Percentiles rank a stretch among this genome's conserved stretches.
Evolutionary conservation across 305 asterid species (phyloP).

Genomic region (Solanum aculeatissimum): DNA sequence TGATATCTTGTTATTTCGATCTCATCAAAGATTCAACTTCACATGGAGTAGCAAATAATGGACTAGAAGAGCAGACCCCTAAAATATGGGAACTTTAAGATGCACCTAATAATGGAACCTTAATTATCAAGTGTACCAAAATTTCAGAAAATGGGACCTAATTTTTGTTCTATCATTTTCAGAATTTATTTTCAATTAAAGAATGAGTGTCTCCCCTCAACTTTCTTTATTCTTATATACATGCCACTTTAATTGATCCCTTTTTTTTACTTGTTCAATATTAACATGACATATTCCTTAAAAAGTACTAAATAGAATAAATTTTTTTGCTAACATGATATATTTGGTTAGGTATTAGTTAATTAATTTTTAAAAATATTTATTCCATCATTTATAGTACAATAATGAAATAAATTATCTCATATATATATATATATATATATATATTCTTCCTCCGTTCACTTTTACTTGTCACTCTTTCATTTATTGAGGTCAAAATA

Average conservation of each 20-base stretch:
- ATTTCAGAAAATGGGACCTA: not conserved
- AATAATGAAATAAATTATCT: too few species aligned
- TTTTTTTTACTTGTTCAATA: not conserved
- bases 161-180: not conserved
- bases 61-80: not conserved
- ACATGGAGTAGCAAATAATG: not conserved
- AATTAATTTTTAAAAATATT: too few species aligned
- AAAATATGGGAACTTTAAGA: not conserved
- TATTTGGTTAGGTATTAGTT: too few species aligned
- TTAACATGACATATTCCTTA: too few species aligned
- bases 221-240: not conserved
- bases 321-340: too few species aligned
- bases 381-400: too few species aligned
- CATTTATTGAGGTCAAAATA: too few species aligned
- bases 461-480: too few species aligned
- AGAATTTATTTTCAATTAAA: not conserved
- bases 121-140: not conserved
- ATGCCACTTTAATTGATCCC: rapidly evolving
- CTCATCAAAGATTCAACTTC: not conserved
- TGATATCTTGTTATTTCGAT: not conserved
- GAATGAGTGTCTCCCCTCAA: not conserved
- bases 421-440: too few species aligned
- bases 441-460: too few species aligned
- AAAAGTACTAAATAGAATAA: too few species aligned
- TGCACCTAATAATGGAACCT: not conserved